Percentiles rank a stretch among this genome's conserved stretches.
Evolutionary conservation across 495 filamentous ascomycete species (phyloP).

Genomic region (Aspergillus kassunensis): DNA sequence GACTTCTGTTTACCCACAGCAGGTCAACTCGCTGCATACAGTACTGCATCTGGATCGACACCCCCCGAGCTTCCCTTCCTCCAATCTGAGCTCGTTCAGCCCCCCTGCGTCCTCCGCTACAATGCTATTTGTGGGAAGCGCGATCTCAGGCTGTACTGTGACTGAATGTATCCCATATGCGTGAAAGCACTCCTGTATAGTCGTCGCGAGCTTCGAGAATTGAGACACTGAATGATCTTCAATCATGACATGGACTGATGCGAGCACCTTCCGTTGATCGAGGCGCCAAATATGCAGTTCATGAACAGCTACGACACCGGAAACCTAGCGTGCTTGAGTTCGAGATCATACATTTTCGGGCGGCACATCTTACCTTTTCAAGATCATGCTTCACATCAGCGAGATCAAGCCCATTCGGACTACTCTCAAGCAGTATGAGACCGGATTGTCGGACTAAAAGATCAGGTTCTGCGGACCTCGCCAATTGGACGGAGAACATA

Average conservation of each 20-base stretch:
- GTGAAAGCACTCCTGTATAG: constrained; percentile 47
- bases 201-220: constrained; percentile 38
- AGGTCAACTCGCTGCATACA: constrained; percentile 19
- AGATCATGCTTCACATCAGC: constrained; percentile 75
- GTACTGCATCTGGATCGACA: constrained; percentile 20
- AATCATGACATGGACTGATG: constrained; percentile 46
- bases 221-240: constrained; percentile 29
- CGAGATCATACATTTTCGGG: not conserved
- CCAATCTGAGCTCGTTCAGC: not conserved
- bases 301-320: constrained; percentile 43
- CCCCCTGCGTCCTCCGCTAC: not conserved
- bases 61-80: not conserved
- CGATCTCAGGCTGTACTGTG: constrained; percentile 46
- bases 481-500: constrained; percentile 8
- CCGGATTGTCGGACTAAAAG: constrained; percentile 33
- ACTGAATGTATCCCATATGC: constrained; percentile 51
- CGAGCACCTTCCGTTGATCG: constrained; percentile 47
- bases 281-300: constrained; percentile 53
- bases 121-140: constrained; percentile 21
- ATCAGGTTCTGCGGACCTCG: not conserved
- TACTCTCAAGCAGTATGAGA: constrained; percentile 75
- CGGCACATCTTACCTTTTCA: constrained; percentile 31
- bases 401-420: constrained; percentile 68
- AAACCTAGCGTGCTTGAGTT: constrained; percentile 26
- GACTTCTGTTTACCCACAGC: constrained; percentile 14